Evolutionary conservation across 2,329 filamentous ascomycete genomes (phyloP), one percentile per base, ranked within the genome.

Genomic region (Zelopaecilomyces penicillatus): DNA sequence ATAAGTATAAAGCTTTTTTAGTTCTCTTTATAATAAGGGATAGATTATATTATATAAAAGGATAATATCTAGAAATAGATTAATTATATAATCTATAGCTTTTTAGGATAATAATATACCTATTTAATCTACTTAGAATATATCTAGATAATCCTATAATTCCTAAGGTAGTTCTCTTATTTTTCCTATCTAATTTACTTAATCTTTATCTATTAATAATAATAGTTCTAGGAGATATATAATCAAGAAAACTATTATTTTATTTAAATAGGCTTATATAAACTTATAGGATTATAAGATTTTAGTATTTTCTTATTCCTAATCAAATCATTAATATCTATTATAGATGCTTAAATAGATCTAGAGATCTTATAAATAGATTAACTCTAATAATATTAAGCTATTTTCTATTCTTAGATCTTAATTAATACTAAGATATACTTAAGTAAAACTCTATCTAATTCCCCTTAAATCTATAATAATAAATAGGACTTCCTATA

Each of bases 1-100:
- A 41, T 45, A 42, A 33, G 48, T 19, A n/a, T 49, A 40, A 41
- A 50, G 39, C 30, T 44, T 27, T 34, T 37, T 9, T 11, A 44
- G 29, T 35, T 50, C 39, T 26, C 19, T 33, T 30, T 40, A 32
- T 35, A 33, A 40, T 44, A 30, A 5, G 38, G 10, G 26, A 19
- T 49, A 49, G 3, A 49, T 41, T 35, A 39, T 12, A 28, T 27
- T 42, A 42, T 46, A 49, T 19, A 27, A 29, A 6, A n/a, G 30
- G 11, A 37, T 43, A 3, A 37, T 40, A 1, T 11, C 11, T 34
- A 43, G 26, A 28, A 32, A 27, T 3, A 46, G 8, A n/a, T 49
- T 39, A 42, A 46, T 49, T 30, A 36, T 38, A 44, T 49, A 39
- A 28, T 43, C 19, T 46, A 41, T 29, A 9, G 19, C 3, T 19